phyloP scores from a whole-genome alignment of 306 rosid species.

The Begonia masoniana region DNA sequence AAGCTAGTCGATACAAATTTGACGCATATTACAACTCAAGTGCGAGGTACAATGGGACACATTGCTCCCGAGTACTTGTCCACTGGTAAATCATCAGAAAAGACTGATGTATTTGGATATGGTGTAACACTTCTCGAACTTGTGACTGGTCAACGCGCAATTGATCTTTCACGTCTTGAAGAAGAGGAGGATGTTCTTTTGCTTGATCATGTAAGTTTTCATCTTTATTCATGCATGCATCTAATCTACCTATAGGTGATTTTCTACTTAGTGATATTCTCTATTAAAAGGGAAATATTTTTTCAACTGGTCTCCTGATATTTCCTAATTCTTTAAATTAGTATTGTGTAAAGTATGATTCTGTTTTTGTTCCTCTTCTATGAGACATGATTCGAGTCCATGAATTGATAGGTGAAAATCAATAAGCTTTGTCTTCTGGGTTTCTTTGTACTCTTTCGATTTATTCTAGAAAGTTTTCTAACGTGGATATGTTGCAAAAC shows the following conservation, averaged over 20 bases:
- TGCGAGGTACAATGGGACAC: slow-evolving; percentile 96
- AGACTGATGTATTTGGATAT: slow-evolving; percentile 88
- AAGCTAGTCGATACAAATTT: slow-evolving; percentile 57
- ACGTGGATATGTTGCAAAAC: slow-evolving; percentile 1
- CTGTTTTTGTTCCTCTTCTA: background rate
- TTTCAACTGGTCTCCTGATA: background rate
- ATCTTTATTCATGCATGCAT: slow-evolving; percentile 1
- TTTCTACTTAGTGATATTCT: background rate
- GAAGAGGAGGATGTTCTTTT: slow-evolving; percentile 93
- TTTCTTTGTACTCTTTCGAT: background rate
- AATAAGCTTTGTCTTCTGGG: too few species aligned
- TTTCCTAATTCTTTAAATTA: background rate
- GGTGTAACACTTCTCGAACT: slow-evolving; percentile 93
- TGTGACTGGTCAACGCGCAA: slow-evolving; percentile 81
- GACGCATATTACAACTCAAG: slow-evolving; percentile 93
- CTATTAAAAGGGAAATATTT: background rate
- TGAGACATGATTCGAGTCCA: background rate
- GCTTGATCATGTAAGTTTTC: slow-evolving; percentile 66
- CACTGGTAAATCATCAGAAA: slow-evolving; percentile 85
- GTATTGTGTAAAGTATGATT: too few species aligned
- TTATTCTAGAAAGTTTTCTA: slow-evolving; percentile 1
- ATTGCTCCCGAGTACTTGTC: slow-evolving; percentile 92
- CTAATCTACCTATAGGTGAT: background rate
- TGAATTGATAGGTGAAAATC: background rate
- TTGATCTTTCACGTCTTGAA: slow-evolving; percentile 73